Base-by-base conservation (phyloP, 2,329 filamentous ascomycete species). In the Pseudogymnoascus sp. region DNA sequence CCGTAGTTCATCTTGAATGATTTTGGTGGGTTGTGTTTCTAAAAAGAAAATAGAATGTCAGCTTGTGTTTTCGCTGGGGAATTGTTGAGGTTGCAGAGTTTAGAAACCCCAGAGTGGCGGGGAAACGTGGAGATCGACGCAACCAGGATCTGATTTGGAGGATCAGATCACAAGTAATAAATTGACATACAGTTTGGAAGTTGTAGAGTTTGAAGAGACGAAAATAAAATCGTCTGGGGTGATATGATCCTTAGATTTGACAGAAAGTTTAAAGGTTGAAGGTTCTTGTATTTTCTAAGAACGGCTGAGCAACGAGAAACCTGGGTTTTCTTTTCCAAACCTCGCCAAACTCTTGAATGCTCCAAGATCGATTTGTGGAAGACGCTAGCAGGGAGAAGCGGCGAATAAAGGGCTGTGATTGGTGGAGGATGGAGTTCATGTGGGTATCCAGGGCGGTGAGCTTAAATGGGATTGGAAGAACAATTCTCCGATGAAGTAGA, bases 1-100 rank as follows among this genome's bases (percentile, higher is more conserved):
- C 67, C 68, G 66, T 70, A 71, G 64, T 73, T 71, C 71, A 73
- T 72, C 63, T 60, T 58, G 63, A 63, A 60, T 26, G 57, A 59
- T 59, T 59, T 59, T 54, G 60, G 26, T 58, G 29, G 39, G 59
- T 41, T 54, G 29, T 9, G 35, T 60, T 60, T 33, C 29, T 33
- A 60, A 9, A 21, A 15, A 10, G 1, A 13, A 33, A 40, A 59
- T 15, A 17, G 24, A 21, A 17, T 9, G 57, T 59, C 36, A 59
- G 57, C 36, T 7, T 39, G 33, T n/a, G 33, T 26, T 39, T 59
- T 37, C 33, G n/a, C n/a, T 29, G 9, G 47, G 47, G 17, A 54
- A 54, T 54, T 54, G 26, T 54, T 33, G 47, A 54, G 26, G 47
- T 54, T 54, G 47, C 47, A 54, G 10, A 54, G 17, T 29, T 59